Percentiles rank a stretch among this genome's conserved stretches.
phyloP scores from a whole-genome alignment of 2,329 filamentous ascomycete genomes.

The Macrophomina phaseolina region DNA sequence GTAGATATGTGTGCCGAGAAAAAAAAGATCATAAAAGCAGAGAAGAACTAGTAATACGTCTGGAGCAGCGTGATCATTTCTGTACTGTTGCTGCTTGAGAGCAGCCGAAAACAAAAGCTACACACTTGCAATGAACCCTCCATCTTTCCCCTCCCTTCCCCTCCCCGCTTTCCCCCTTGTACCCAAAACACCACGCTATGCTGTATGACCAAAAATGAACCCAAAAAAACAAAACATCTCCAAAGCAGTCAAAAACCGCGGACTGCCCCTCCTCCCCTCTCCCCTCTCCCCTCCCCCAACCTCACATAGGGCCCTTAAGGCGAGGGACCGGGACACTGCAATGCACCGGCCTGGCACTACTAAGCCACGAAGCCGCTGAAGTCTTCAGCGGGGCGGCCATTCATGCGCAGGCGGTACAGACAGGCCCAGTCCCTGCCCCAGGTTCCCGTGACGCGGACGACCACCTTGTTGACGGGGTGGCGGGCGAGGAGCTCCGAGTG shows the following conservation, averaged over 20 bases:
- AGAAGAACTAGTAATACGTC: neutral
- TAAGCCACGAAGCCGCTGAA: neutral
- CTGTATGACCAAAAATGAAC: neutral
- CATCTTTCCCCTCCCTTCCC: neutral
- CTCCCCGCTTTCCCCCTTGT: neutral
- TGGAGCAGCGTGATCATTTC: neutral
- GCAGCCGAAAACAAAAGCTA: neutral
- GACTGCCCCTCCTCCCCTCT: neutral
- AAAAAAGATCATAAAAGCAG: neutral
- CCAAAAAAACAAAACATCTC: neutral
- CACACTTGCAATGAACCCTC: neutral
- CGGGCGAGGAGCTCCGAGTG: slow-evolving; percentile 33
- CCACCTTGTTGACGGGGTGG: slow-evolving; percentile 40
- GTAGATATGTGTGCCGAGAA: neutral
- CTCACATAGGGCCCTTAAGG: neutral
- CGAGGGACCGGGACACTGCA: slow-evolving; percentile 2
- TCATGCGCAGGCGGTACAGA: slow-evolving; percentile 53
- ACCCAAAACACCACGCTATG: slow-evolving; percentile 20
- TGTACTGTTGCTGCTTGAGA: neutral
- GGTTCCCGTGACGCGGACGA: slow-evolving; percentile 50
- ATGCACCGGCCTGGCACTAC: slow-evolving; percentile 14
- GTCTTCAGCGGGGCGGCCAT: slow-evolving; percentile 38
- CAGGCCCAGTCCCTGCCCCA: slow-evolving; percentile 54
- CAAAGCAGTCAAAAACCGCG: neutral
- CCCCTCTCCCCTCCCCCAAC: too few relatives aligned